Percentiles rank a stretch among this genome's conserved stretches.
Conservation (phyloP, 805 yeast genomes). For the Cyberlindnera maritima region DNA sequence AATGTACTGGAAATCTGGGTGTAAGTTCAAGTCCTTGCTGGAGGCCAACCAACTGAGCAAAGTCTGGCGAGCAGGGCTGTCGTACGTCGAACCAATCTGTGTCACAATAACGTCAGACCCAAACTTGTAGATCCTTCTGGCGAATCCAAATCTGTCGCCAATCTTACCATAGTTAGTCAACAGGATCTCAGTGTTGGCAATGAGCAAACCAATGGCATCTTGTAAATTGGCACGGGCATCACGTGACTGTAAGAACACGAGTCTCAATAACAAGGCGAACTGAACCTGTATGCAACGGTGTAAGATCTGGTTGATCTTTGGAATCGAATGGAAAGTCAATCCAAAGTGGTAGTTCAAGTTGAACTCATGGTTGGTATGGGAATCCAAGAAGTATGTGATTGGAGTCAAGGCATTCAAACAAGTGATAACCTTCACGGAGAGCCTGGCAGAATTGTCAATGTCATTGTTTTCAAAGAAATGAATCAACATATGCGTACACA, state of each 20-base stretch:
- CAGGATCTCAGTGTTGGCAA: conserved; percentile 8
- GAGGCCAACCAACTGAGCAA: not conserved
- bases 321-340: conserved; percentile 13
- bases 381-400: conserved; percentile 13
- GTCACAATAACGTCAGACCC: conserved; percentile 7
- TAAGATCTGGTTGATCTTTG: conserved; percentile 13
- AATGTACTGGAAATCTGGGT: conserved; percentile 8
- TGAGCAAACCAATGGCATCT: not conserved
- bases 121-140: conserved; percentile 3
- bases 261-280: conserved; percentile 11
- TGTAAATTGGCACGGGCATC: conserved; percentile 3
- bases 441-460: conserved; percentile 9
- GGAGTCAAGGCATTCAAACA: conserved; percentile 8
- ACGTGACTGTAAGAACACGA: conserved; percentile 4
- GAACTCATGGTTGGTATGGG: conserved; percentile 6
- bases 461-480: conserved; percentile 5
- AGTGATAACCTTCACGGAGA: conserved; percentile 7
- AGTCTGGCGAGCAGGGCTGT: conserved; percentile 3
- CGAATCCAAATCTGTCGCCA: conserved; percentile 4
- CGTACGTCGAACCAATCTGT: conserved; percentile 1
- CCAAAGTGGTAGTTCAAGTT: conserved; percentile 17
- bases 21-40: not conserved
- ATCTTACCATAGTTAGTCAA: conserved; percentile 8
- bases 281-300: conserved; percentile 17
- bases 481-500: conserved; percentile 4